These are phyloP conservation scores for Peronosclerospora sorghi DNA, from an alignment of 352 stramenopile genomes.

Conservation along the genomic window DNA sequence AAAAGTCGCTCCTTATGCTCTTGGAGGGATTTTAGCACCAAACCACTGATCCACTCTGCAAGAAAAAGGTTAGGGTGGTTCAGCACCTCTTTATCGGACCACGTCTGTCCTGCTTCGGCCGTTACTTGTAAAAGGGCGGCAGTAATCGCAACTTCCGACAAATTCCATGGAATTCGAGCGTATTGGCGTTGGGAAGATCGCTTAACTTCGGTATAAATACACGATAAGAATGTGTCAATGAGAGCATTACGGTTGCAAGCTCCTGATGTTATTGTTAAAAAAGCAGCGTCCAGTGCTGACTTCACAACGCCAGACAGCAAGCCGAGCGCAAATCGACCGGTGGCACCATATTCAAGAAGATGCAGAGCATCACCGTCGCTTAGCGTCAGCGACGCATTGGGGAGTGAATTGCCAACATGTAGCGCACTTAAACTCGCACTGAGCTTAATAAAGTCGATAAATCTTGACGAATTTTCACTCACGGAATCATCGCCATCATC, in stretches of 20 bases:
- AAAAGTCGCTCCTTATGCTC: conserved; percentile 31
- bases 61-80: conserved; percentile 80
- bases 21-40: conserved; percentile 56
- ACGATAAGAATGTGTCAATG: conserved; percentile 41
- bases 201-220: conserved; percentile 53
- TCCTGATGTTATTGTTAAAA: conserved; percentile 14
- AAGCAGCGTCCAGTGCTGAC: conserved; percentile 32
- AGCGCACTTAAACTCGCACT: conserved; percentile 58
- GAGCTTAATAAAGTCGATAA: conserved; percentile 81
- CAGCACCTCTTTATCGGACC: conserved; percentile 75
- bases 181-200: conserved; percentile 67
- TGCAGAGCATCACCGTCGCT: conserved; percentile 35
- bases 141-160: conserved; percentile 53
- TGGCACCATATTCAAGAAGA: conserved; percentile 44
- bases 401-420: conserved; percentile 18
- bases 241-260: conserved; percentile 22
- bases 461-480: conserved; percentile 31
- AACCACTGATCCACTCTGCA: conserved; percentile 71
- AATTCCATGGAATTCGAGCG: conserved; percentile 75
- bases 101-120: conserved; percentile 49
- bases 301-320: conserved; percentile 39
- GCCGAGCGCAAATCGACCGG: conserved; percentile 38
- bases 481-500: conserved; percentile 1
- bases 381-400: conserved; percentile 17
- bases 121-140: conserved; percentile 63